Percentiles rank a stretch among this genome's conserved stretches.
These are phyloP conservation scores for Kwoniella mangroviensis DNA, from an alignment of 768 basidiomycete genomes.

Conservation along the genomic window DNA sequence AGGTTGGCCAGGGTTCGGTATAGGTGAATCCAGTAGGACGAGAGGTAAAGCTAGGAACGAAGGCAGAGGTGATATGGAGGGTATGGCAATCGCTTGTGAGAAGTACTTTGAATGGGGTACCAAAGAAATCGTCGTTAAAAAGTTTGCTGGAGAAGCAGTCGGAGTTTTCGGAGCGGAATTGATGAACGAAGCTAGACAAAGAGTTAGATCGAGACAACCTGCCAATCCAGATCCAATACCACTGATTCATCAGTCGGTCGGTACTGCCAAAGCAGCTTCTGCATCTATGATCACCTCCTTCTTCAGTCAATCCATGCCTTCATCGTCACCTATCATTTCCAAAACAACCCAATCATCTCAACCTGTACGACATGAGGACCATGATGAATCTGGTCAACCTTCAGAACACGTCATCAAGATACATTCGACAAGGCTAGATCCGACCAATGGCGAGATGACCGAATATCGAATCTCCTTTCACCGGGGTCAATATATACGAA, in stretches of 20 bases:
- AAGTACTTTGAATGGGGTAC: constrained; percentile 92
- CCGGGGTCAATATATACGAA: constrained; percentile 68
- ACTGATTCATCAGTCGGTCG: constrained; percentile 1
- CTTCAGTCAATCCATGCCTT: constrained; percentile 55
- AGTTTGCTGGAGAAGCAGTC: constrained; percentile 70
- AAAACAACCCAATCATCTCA: constrained; percentile 59
- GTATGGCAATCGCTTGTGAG: constrained; percentile 79
- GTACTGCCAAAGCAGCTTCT: constrained; percentile 16
- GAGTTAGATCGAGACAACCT: constrained; percentile 62
- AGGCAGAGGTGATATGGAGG: constrained; percentile 57
- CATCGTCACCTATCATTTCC: constrained; percentile 7
- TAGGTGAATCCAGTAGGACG: constrained; percentile 20
- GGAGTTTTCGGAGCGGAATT: constrained; percentile 75
- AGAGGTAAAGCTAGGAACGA: constrained; percentile 44
- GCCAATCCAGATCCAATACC: neutral
- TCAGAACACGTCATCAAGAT: constrained; percentile 65
- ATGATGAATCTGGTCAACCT: constrained; percentile 53
- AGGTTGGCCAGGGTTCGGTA: constrained; percentile 53
- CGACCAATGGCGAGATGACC: constrained; percentile 64
- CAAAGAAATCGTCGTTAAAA: constrained; percentile 76
- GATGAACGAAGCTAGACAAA: constrained; percentile 72
- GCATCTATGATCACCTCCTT: constrained; percentile 47
- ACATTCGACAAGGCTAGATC: constrained; percentile 65
- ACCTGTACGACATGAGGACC: constrained; percentile 58
- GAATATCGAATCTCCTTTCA: constrained; percentile 82